Base-by-base conservation (phyloP, 192 early-diverging fungal genomes). In the Coemansia sp. region DNA sequence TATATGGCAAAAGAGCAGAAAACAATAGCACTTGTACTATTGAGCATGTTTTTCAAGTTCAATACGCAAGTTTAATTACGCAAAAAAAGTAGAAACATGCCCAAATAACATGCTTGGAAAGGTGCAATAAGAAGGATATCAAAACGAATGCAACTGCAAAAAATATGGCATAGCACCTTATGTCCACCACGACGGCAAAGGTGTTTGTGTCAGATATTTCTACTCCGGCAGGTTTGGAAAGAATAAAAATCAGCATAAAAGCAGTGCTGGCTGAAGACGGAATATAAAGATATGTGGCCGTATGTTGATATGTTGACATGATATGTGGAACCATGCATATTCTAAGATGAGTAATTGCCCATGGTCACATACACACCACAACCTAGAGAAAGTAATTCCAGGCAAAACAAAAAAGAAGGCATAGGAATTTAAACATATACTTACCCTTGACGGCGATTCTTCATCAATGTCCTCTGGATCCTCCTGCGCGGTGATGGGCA, bases 401-500 rank as follows among this genome's bases (percentile, higher is more conserved):
- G 2, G 25, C 51, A 54, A 54, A 25, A 22, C 17, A 9, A 45
- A 9, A 54, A 54, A 54, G 19, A 19, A 0, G 14, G 10, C 1
- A 54, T 54, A 32, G 1, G 32, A 32, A 3, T 14, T 39, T 39
- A 4, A 2, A 32, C 32, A 32, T 32, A 7, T 63, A 72, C 77
- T 77, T 71, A 82, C 79, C 44, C 84, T 84, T 53, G 91, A 87
- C 32, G 95, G 91, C 48, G 88, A 89, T 61, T 96, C 94, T 20
- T 95, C 94, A 68, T 93, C 90, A 8, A 78, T 81, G 75, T 94
- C 92, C 19, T 83, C 88, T 41, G 88, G 76, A 56, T 94, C 93
- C 53, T 90, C 88, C 76, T 95, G 91, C 40, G 90, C 84, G 32
- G 88, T 90, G 66, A 95, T 94, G 7, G 93, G 91, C 86, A 97